A percentile compares a stretch with the other conserved stretches of the same genome.
phyloP scores from a whole-genome alignment of 2,329 filamentous ascomycete genomes.

The Coniochaeta sp. region DNA sequence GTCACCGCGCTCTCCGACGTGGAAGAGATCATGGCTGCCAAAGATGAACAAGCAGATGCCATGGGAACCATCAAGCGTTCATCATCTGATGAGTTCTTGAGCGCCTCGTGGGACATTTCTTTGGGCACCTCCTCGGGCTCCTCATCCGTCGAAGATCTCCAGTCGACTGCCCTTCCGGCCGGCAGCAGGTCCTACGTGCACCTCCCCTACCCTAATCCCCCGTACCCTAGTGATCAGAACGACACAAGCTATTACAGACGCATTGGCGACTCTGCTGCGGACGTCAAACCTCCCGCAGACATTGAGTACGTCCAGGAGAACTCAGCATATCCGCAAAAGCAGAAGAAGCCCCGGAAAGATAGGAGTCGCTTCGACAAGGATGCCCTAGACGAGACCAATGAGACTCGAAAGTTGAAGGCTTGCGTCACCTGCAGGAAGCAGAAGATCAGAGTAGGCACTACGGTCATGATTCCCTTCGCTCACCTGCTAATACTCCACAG shows the following conservation, averaged over 20 bases:
- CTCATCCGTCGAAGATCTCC: too few relatives aligned
- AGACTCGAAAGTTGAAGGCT: constrained; percentile 28
- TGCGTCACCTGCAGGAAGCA: constrained; percentile 39
- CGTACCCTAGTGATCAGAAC: too few relatives aligned
- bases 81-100: too few relatives aligned
- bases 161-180: too few relatives aligned
- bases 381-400: constrained; percentile 23
- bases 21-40: neutral
- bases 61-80: neutral
- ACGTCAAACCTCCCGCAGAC: too few relatives aligned
- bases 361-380: constrained; percentile 16
- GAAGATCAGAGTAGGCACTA: constrained; percentile 30
- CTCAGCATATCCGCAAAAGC: neutral
- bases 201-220: too few relatives aligned
- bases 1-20: neutral
- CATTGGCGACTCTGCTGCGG: too few relatives aligned
- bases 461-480: neutral
- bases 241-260: too few relatives aligned
- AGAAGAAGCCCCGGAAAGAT: constrained; percentile 6
- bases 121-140: too few relatives aligned
- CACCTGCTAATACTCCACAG: constrained; percentile 17
- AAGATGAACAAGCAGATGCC: neutral
- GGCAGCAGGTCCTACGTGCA: too few relatives aligned
- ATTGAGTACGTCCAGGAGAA: neutral
- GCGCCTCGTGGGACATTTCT: too few relatives aligned